Percentiles rank a stretch among this genome's conserved stretches.
Conservation (phyloP, 2,329 filamentous ascomycete species). For the Hypoxylon sp. region DNA sequence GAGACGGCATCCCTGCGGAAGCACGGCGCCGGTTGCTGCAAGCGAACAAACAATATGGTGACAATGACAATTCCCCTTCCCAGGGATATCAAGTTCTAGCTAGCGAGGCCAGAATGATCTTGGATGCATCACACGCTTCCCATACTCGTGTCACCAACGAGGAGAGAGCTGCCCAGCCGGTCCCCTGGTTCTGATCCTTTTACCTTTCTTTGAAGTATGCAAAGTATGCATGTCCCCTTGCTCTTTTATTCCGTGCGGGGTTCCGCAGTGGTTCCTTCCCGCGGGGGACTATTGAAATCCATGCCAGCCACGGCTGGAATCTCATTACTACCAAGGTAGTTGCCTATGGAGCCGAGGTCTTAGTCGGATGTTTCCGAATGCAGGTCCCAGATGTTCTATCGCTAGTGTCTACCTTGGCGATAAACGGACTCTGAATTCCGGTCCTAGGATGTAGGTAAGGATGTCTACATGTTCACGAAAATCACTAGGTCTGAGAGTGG, state of each 20-base stretch:
- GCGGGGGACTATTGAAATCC: constrained; percentile 21
- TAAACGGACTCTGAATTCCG: constrained; percentile 18
- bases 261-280: constrained; percentile 29
- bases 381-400: constrained; percentile 30
- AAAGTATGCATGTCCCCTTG: constrained; percentile 11
- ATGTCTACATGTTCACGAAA: background rate
- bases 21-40: constrained; percentile 22
- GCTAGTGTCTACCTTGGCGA: constrained; percentile 26
- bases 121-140: background rate
- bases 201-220: background rate
- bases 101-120: background rate
- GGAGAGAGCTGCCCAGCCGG: constrained; percentile 7
- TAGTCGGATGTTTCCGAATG: constrained; percentile 27
- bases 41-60: constrained; percentile 9
- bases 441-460: background rate
- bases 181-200: background rate
- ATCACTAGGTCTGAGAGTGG: background rate
- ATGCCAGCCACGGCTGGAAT: constrained; percentile 29
- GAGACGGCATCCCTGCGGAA: constrained; percentile 23
- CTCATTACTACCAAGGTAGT: constrained; percentile 22
- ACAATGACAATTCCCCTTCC: background rate
- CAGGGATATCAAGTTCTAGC: constrained; percentile 1
- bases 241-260: constrained; percentile 26
- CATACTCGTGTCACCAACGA: background rate
- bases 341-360: constrained; percentile 28